These are phyloP conservation scores for Uronychia setigera DNA, from an alignment of 73 alveolate species.

Conservation along the genomic window DNA sequence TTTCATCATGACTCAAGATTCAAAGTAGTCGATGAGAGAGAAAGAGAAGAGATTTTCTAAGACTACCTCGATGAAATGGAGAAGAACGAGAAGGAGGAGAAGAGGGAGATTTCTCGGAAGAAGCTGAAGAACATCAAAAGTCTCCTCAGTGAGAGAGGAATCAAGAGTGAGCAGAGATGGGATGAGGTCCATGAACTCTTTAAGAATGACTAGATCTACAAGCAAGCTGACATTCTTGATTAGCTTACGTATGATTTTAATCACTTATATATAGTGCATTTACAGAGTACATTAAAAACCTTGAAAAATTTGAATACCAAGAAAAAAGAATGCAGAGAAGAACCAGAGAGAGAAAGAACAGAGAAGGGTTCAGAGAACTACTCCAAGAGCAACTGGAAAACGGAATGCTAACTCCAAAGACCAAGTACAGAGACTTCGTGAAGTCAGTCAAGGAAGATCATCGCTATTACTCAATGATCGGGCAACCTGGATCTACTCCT, in stretches of 20 bases:
- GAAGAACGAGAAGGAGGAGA: slow-evolving; percentile 83
- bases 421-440: slow-evolving; percentile 77
- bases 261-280: slow-evolving; percentile 38
- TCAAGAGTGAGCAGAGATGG: slow-evolving; percentile 71
- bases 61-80: slow-evolving; percentile 83
- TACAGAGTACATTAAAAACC: slow-evolving; percentile 73
- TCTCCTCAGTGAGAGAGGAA: slow-evolving; percentile 26
- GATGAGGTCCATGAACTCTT: slow-evolving; percentile 48
- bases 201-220: slow-evolving; percentile 65
- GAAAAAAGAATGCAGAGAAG: slow-evolving; percentile 69
- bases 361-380: slow-evolving; percentile 83
- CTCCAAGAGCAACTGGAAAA: slow-evolving; percentile 66
- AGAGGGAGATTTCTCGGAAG: slow-evolving; percentile 38
- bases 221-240: slow-evolving; percentile 76
- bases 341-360: slow-evolving; percentile 69
- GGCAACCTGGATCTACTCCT: slow-evolving; percentile 87
- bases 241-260: slow-evolving; percentile 50
- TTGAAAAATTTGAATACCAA: slow-evolving; percentile 65
- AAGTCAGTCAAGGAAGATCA: slow-evolving; percentile 64
- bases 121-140: neutral
- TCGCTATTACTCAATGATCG: slow-evolving; percentile 69
- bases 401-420: slow-evolving; percentile 63
- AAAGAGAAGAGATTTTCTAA: slow-evolving; percentile 84
- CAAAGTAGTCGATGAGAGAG: slow-evolving; percentile 83
- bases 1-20: slow-evolving; percentile 82